Conservation (phyloP, 2,329 filamentous ascomycete genomes). For the Aspergillus fijiensis region DNA sequence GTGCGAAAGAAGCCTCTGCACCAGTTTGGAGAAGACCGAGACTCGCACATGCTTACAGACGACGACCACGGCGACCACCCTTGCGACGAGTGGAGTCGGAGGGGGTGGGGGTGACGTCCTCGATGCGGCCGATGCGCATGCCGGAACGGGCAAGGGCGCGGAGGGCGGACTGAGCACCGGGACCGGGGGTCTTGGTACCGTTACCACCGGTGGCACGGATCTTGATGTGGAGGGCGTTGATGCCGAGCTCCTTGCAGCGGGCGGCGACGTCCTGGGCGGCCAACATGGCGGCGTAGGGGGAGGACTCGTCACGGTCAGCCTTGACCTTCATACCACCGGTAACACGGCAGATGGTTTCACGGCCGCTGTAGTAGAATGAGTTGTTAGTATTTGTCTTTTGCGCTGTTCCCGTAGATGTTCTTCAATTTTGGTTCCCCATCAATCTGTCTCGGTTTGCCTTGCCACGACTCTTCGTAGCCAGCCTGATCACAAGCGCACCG, state of each 20-base stretch:
- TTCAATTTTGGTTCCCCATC: not conserved
- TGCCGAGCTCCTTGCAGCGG: constrained; percentile 82
- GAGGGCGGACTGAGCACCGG: constrained; percentile 98
- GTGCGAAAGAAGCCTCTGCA: constrained; percentile 31
- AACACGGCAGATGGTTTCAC: constrained; percentile 99
- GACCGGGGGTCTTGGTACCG: constrained; percentile 99
- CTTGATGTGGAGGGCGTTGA: constrained; percentile 99
- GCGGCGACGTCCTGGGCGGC: constrained; percentile 96
- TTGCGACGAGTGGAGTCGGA: constrained; percentile 99
- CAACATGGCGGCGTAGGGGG: constrained; percentile 99
- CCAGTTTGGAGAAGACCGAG: constrained; percentile 25
- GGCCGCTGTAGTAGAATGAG: constrained; percentile 64
- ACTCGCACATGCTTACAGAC: constrained; percentile 72
- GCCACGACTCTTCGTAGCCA: not conserved
- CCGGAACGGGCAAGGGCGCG: constrained; percentile 97
- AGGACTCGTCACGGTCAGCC: constrained; percentile 99
- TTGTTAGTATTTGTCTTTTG: constrained; percentile 11
- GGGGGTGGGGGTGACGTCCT: constrained; percentile 98
- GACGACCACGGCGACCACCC: constrained; percentile 99
- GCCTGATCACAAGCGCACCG: not conserved
- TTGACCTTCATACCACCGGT: constrained; percentile 99
- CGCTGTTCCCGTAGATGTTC: not conserved
- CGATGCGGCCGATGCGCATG: constrained; percentile 99
- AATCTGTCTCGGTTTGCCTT: not conserved
- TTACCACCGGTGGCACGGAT: constrained; percentile 99